phyloP scores from a whole-genome alignment of 495 filamentous ascomycete species.

The Neurospora sp. region DNA sequence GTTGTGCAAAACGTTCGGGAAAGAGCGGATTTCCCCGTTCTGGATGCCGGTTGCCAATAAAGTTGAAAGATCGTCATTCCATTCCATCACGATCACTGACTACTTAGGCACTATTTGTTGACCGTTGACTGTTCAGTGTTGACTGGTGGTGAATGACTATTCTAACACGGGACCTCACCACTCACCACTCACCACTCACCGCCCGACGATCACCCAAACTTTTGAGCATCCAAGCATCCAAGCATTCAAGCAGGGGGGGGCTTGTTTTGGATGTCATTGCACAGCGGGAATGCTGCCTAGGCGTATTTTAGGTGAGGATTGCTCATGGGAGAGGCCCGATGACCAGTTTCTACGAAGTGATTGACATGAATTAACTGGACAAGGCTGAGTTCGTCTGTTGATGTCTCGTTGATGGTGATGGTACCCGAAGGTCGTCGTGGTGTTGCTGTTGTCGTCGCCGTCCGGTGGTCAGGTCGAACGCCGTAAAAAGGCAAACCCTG shows the following conservation, averaged over 20 bases:
- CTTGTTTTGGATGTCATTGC: background rate
- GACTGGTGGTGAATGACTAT: background rate
- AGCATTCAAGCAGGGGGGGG: background rate
- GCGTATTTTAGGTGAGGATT: background rate
- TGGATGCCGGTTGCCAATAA: background rate
- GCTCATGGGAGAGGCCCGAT: background rate
- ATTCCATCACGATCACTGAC: background rate
- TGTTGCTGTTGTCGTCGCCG: background rate
- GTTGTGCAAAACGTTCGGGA: background rate
- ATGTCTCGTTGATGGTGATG: background rate
- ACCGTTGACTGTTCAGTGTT: background rate
- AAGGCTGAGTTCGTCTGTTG: background rate
- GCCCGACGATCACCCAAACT: background rate
- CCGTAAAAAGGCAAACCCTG: background rate
- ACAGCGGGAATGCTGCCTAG: background rate
- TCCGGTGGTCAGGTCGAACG: background rate
- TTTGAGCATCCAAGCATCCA: background rate
- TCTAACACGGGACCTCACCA: background rate
- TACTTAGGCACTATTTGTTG: background rate
- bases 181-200: background rate
- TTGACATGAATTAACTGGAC: background rate
- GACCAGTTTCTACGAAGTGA: background rate
- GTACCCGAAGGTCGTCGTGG: background rate
- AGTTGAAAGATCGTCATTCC: background rate
- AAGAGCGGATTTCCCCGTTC: background rate